These are phyloP conservation scores for Cladobotryum mycophilum DNA, from an alignment of 2,329 filamentous ascomycete genomes.

Conservation along the genomic window DNA sequence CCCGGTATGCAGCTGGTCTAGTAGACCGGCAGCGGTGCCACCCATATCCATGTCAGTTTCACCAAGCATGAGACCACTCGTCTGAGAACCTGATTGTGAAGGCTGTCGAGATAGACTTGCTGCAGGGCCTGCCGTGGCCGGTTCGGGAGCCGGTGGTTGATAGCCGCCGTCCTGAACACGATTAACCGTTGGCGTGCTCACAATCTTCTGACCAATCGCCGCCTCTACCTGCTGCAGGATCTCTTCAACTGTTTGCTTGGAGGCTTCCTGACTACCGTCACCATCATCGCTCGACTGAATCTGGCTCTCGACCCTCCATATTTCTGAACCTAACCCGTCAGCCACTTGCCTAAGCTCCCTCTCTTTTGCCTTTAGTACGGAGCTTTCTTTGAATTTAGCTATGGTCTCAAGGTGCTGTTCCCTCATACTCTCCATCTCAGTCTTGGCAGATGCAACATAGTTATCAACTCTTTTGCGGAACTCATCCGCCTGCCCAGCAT, in stretches of 20 bases:
- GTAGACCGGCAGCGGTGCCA: slow-evolving; percentile 55
- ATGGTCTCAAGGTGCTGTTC: slow-evolving; percentile 70
- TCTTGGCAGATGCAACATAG: slow-evolving; percentile 65
- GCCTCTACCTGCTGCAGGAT: slow-evolving; percentile 70
- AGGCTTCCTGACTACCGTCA: slow-evolving; percentile 25
- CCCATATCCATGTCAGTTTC: slow-evolving; percentile 61
- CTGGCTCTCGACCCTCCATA: slow-evolving; percentile 58
- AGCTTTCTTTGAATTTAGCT: slow-evolving; percentile 65
- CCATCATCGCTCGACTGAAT: slow-evolving; percentile 46
- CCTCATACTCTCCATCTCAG: slow-evolving; percentile 81
- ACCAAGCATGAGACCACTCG: slow-evolving; percentile 49
- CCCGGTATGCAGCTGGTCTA: slow-evolving; percentile 63
- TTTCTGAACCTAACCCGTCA: slow-evolving; percentile 52
- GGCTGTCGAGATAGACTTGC: slow-evolving; percentile 44
- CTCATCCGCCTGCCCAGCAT: slow-evolving; percentile 70
- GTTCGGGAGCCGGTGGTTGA: slow-evolving; percentile 53
- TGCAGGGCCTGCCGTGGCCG: slow-evolving; percentile 12
- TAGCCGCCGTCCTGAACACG: slow-evolving; percentile 74
- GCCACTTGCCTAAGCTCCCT: slow-evolving; percentile 63
- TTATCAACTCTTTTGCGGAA: slow-evolving; percentile 74
- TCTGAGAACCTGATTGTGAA: slow-evolving; percentile 50
- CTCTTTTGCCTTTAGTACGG: slow-evolving; percentile 67
- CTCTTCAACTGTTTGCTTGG: slow-evolving; percentile 58
- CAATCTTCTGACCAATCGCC: slow-evolving; percentile 60
- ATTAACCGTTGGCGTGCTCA: slow-evolving; percentile 56